Base-by-base conservation (phyloP, 129 eudicot genomes). In the Flaveria brownii region DNA sequence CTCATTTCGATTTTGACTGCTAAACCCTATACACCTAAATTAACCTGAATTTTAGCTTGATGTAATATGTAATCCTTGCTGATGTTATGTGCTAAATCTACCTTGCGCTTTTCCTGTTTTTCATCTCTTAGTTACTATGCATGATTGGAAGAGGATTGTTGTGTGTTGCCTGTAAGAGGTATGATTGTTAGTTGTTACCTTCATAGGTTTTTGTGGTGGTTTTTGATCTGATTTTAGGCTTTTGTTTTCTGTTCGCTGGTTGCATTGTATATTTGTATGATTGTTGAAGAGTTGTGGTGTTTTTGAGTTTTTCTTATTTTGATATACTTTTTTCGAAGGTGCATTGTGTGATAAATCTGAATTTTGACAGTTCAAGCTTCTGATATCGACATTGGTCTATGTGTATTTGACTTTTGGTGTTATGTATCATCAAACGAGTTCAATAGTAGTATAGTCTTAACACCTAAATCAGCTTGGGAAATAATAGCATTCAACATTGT, bases 241-340 rank as follows among this genome's bases (percentile, higher is more conserved):
- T 61, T 8, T 16, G 3, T 25, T 25, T n/a, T 7, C 1, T 23
- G 20, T 72, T 51, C 18, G 51, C 33, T 22, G 67, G 30, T 28
- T 77, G 74, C 81, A 66, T 77, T 77, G 81, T n/a, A n/a, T n/a
- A n/a, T n/a, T n/a, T n/a, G n/a, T 67, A 67, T 50, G 67, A 68
- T 54, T 9, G 0, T 68, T 67, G 81, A 7, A 2, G 28, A 23
- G 26, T 71, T 71, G 20, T 2, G 20, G 14, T 9, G 42, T 50
- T 78, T 61, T 49, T 47, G 55, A 12, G 51, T 13, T 67, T 20
- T 33, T 36, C 13, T 18, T 70, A 9, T 6, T 28, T 13, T 62
- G 50, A 33, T 18, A 1, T 20, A 6, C 63, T 49, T 75, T 39
- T 36, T 36, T 1, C 6, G 41, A 36, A 49, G 80, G 36, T 62